Percentiles rank a stretch among this genome's conserved stretches.
Conservation (phyloP, 371 early-diverging fungal species). For the Actinomucor elegans region DNA sequence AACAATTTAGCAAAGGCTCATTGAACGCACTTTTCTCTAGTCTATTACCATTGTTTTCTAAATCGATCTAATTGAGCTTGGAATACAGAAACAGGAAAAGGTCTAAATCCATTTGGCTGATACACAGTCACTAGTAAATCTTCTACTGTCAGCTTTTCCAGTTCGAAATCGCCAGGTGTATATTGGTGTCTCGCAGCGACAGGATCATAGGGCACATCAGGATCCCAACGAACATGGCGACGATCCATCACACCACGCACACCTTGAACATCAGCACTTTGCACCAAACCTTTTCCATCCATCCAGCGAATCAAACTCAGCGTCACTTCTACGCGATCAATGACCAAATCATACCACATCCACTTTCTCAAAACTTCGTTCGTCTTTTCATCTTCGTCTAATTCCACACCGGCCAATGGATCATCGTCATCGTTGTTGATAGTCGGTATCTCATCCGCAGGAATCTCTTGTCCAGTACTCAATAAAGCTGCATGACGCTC, state of each 20-base stretch:
- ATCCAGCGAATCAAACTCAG: constrained; percentile 89
- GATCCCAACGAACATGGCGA: constrained; percentile 82
- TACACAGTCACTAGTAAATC: constrained; percentile 36
- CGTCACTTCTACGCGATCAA: constrained; percentile 84
- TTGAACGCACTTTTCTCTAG: background rate
- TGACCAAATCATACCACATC: constrained; percentile 78
- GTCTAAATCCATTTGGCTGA: constrained; percentile 76
- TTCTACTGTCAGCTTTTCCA: constrained; percentile 67
- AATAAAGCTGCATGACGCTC: constrained; percentile 33
- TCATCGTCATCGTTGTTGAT: constrained; percentile 14
- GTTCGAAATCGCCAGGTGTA: constrained; percentile 83
- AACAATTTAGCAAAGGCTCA: background rate
- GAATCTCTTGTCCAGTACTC: constrained; percentile 10
- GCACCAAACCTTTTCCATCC: constrained; percentile 88
- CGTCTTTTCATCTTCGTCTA: constrained; percentile 46
- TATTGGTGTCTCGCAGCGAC: constrained; percentile 62
- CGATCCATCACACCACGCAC: constrained; percentile 91
- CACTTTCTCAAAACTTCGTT: constrained; percentile 41
- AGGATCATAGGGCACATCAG: constrained; percentile 63
- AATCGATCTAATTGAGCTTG: constrained; percentile 79
- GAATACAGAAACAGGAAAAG: constrained; percentile 84
- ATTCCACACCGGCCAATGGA: constrained; percentile 42
- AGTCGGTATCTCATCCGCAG: background rate
- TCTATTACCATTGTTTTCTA: constrained; percentile 78
- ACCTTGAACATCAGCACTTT: constrained; percentile 81